A percentile compares a stretch with the other conserved stretches of the same genome.
Conservation (phyloP, 2,329 filamentous ascomycete genomes). For the Penicillium aurantiogriseum region DNA sequence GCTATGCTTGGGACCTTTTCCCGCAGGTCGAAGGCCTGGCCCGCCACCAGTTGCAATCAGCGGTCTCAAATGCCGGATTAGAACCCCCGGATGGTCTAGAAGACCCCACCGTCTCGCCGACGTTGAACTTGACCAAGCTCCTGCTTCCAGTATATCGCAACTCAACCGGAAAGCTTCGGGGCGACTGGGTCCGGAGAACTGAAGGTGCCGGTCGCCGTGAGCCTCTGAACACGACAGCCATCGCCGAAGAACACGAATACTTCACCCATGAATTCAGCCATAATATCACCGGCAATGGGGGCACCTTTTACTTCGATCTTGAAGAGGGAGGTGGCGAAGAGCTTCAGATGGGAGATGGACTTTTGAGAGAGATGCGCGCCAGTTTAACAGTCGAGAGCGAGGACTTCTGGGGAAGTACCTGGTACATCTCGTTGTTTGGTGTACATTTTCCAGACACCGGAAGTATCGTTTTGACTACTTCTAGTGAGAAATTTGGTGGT, state of each 20-base stretch:
- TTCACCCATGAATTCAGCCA: constrained; percentile 66
- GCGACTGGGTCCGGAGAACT: constrained; percentile 67
- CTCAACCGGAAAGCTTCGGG: constrained; percentile 71
- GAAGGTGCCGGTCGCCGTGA: constrained; percentile 48
- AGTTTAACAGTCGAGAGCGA: constrained; percentile 71
- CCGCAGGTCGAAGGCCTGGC: constrained; percentile 64
- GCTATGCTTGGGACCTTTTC: constrained; percentile 75
- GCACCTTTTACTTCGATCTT: constrained; percentile 68
- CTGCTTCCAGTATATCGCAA: constrained; percentile 69
- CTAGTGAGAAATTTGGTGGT: constrained; percentile 91
- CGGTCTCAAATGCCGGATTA: constrained; percentile 34
- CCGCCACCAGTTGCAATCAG: constrained; percentile 51
- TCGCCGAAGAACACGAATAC: constrained; percentile 67
- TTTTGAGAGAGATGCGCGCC: constrained; percentile 67
- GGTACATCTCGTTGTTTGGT: constrained; percentile 77
- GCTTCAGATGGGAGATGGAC: constrained; percentile 45
- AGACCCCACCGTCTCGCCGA: constrained; percentile 23
- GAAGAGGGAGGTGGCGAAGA: constrained; percentile 52
- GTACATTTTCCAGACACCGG: constrained; percentile 84
- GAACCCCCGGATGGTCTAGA: constrained; percentile 30
- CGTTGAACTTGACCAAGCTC: constrained; percentile 38
- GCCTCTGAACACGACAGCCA: constrained; percentile 63
- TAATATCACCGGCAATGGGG: constrained; percentile 74
- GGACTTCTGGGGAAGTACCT: constrained; percentile 67
- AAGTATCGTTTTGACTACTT: constrained; percentile 76